Percentiles rank a stretch among this genome's conserved stretches.
These are phyloP conservation scores for Trametes villosa DNA, from an alignment of 768 basidiomycete species.

Conservation along the genomic window DNA sequence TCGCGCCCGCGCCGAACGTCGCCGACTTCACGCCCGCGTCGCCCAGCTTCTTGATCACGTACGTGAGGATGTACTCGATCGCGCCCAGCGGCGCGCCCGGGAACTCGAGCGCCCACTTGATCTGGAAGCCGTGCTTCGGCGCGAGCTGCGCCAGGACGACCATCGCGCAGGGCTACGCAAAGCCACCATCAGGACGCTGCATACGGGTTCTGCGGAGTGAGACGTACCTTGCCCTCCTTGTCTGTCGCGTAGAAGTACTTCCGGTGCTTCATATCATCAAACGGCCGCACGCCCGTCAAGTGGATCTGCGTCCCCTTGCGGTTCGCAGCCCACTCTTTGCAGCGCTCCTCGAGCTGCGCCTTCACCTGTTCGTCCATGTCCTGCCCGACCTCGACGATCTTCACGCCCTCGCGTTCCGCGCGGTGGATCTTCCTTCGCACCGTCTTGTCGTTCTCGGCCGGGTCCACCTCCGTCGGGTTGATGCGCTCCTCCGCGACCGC, in stretches of 20 bases:
- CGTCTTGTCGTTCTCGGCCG: conserved; percentile 55
- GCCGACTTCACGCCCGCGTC: conserved; percentile 41
- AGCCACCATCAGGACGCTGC: background rate
- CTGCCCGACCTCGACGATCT: conserved; percentile 48
- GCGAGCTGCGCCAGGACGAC: conserved; percentile 48
- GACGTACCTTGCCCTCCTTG: conserved; percentile 40
- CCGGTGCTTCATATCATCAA: conserved; percentile 43
- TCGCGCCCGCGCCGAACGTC: conserved; percentile 47
- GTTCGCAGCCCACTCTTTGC: conserved; percentile 57
- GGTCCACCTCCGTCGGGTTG: conserved; percentile 50
- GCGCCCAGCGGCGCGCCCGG: conserved; percentile 46
- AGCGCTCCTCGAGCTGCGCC: conserved; percentile 52
- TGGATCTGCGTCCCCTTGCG: conserved; percentile 63
- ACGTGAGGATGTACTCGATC: conserved; percentile 43
- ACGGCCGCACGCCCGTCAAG: conserved; percentile 45
- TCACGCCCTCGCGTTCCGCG: conserved; percentile 58
- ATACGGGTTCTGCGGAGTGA: background rate
- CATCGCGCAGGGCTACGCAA: conserved; percentile 38
- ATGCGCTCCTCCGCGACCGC: conserved; percentile 68
- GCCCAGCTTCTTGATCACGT: conserved; percentile 43
- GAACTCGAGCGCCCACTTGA: conserved; percentile 52
- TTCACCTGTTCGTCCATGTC: conserved; percentile 51
- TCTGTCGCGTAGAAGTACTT: conserved; percentile 47
- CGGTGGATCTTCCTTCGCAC: conserved; percentile 64
- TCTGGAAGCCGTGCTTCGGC: conserved; percentile 45